Conservation (phyloP, 129 eudicot species). For the Glebionis coronaria region DNA sequence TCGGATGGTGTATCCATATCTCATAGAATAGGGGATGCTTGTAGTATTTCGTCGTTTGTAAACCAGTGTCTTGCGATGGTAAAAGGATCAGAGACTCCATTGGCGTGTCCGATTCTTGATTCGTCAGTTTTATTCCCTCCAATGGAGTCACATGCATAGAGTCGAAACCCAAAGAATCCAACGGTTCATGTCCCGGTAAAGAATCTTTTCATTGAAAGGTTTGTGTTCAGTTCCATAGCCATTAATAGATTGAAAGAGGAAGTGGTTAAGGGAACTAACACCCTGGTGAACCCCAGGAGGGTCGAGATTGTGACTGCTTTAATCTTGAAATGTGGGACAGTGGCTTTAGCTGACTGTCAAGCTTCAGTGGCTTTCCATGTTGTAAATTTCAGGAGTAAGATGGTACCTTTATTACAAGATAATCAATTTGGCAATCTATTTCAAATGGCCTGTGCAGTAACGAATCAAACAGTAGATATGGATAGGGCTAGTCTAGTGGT, state of each 20-base stretch:
- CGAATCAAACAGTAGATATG: constrained; percentile 4
- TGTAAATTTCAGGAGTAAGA: constrained; percentile 48
- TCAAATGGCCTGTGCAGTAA: constrained; percentile 36
- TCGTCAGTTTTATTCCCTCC: constrained; percentile 37
- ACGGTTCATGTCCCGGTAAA: background rate
- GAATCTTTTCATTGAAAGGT: constrained; percentile 38
- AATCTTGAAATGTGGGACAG: constrained; percentile 40
- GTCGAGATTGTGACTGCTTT: constrained; percentile 45
- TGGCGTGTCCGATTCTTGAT: constrained; percentile 24
- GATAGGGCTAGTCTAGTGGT: constrained; percentile 32
- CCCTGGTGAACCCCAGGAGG: constrained; percentile 30
- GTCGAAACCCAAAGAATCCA: constrained; percentile 19
- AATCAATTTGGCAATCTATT: constrained; percentile 55
- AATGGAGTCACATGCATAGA: constrained; percentile 5
- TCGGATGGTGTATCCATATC: constrained; percentile 42
- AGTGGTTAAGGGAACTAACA: constrained; percentile 8
- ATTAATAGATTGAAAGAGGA: constrained; percentile 25
- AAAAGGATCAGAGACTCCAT: constrained; percentile 10
- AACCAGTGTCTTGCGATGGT: constrained; percentile 30
- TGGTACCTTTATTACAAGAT: constrained; percentile 33
- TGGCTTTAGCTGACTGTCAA: constrained; percentile 16
- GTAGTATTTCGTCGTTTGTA: constrained; percentile 25
- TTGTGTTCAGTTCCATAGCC: constrained; percentile 33
- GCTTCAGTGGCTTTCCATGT: constrained; percentile 36
- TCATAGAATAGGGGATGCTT: constrained; percentile 39